Base-by-base conservation (phyloP, 2,329 filamentous ascomycete species). In the Clathrospora elynae region DNA sequence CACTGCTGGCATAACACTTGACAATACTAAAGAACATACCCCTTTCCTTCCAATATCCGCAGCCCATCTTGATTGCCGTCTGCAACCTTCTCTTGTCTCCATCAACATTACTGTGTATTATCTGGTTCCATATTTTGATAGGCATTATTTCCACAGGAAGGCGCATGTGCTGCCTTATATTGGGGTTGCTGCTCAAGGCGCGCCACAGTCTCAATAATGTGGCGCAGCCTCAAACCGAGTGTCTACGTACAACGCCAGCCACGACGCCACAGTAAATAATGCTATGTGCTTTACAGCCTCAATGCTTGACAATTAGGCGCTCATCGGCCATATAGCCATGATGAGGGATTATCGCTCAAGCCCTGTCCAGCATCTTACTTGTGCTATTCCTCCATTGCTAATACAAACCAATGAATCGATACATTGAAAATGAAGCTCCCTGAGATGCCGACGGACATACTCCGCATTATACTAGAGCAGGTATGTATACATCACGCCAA, bases 1-100 rank as follows among this genome's bases (percentile, higher is more conserved):
- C 71, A 51, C 65, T 84, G 40, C 65, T 71, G 40, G 65, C 35
- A 26, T 46, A 30, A 18, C 26, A 18, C 13, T 8, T 30, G 7
- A 12, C 13, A 17, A 13, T 23, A 20, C n/a, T 6, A 28, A 14
- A 17, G 35, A n/a, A n/a, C n/a, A n/a, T n/a, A n/a, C n/a, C n/a
- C n/a, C n/a, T n/a, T n/a, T n/a, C n/a, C n/a, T n/a, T n/a, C n/a
- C n/a, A n/a, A n/a, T n/a, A n/a, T n/a, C n/a, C n/a, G n/a, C n/a
- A n/a, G n/a, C n/a, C n/a, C n/a, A n/a, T n/a, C n/a, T n/a, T n/a
- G n/a, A n/a, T n/a, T n/a, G n/a, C n/a, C n/a, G n/a, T n/a, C n/a
- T n/a, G n/a, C n/a, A n/a, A n/a, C n/a, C n/a, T n/a, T n/a, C n/a
- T n/a, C n/a, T n/a, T n/a, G n/a, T n/a, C n/a, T n/a, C n/a, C n/a